Evolutionary conservation across 805 yeast species (phyloP), one percentile per base, ranked within the genome.

Genomic region (Sugiyamaella marilandica): DNA sequence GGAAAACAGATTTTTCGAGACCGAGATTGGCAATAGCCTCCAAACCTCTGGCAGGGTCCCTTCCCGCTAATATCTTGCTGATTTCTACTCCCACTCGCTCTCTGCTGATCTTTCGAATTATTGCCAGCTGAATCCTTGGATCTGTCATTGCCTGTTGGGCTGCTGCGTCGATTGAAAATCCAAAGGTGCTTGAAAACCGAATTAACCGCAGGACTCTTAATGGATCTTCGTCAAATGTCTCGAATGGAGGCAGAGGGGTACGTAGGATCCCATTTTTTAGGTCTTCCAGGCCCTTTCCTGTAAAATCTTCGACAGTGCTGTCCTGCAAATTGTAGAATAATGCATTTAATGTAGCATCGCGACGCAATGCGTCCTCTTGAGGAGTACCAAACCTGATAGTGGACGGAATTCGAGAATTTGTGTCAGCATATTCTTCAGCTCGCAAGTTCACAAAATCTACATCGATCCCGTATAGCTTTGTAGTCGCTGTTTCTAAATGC

Each of bases 281-380:
- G 67, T 94, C 99, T 7, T 76, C 65, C 4, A 91, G 63, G 0
- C 99, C 99, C 18, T 68, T 62, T 0, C 78, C 80, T 0, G 99
- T 94, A 55, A 84, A 81, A 68, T 94, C 99, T 66, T 94, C 99
- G 21, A 94, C 82, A 54, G 76, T 59, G 11, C 74, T 74, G 4
- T 82, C 78, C 50, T 78, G 77, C 49, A 94, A 76, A 67, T 94
- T 94, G 69, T 85, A 94, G 64, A 94, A 94, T 21, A 94, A 71
- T 0, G 99, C 95, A 67, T 94, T 94, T 50, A 94, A 71, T 0
- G 99, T 94, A 1, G 98, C 98, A 71, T 94, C 99, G 64, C 99
- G 76, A 62, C 99, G 78, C 58, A 81, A 72, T 0, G 98, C 97
- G 68, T 94, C 99, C 64, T 92, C 87, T 56, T 80, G 77, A 0